These are phyloP conservation scores for Carpinus fangiana DNA, from an alignment of 306 rosid genomes.

Conservation along the genomic window DNA sequence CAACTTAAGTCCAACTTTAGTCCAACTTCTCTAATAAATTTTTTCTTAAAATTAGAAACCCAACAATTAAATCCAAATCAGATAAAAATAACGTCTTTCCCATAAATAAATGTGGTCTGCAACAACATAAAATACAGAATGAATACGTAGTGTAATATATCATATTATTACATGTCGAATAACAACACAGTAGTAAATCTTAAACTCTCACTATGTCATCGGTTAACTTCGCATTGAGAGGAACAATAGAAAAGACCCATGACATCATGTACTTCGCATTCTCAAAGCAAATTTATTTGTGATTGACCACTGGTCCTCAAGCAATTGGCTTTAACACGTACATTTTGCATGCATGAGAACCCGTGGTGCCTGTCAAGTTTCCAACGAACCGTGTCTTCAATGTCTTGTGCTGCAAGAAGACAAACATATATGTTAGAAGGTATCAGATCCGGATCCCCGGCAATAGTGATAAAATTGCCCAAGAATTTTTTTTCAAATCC, in stretches of 20 bases:
- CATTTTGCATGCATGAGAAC: conserved; percentile 73
- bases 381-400: conserved; percentile 48
- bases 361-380: conserved; percentile 60
- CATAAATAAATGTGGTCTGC: too few species aligned
- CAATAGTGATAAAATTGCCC: too few species aligned
- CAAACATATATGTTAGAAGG: conserved; percentile 17
- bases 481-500: too few species aligned
- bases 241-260: neutral
- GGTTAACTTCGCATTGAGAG: neutral
- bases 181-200: neutral
- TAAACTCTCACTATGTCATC: neutral
- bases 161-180: too few species aligned
- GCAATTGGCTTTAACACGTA: conserved; percentile 67
- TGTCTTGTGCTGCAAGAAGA: conserved; percentile 74
- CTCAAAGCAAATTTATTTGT: neutral
- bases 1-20: too few species aligned
- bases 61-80: too few species aligned
- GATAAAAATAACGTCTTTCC: too few species aligned
- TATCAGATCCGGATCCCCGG: too few species aligned
- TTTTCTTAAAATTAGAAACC: too few species aligned
- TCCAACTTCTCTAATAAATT: too few species aligned
- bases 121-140: too few species aligned
- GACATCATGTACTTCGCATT: neutral
- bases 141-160: too few species aligned
- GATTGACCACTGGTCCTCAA: conserved; percentile 15